Evolutionary conservation across 805 yeast genomes (phyloP).

Genomic region (Saturnispora sekii): DNA sequence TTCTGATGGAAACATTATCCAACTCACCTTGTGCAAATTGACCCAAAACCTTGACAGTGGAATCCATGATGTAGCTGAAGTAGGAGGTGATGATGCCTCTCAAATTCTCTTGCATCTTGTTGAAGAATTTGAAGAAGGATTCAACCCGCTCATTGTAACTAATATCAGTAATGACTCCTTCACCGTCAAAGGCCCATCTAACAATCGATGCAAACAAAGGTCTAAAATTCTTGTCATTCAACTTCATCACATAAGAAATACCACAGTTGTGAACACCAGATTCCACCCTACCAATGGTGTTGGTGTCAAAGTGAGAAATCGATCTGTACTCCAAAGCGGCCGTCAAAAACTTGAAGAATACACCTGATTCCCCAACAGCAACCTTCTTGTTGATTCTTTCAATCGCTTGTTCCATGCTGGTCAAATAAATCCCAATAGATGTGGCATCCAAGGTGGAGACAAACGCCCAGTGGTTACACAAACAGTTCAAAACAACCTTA

Average conservation of each 20-base stretch:
- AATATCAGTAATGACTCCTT: constrained; percentile 41
- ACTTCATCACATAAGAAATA: constrained; percentile 70
- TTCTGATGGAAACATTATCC: constrained; percentile 47
- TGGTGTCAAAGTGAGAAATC: constrained; percentile 48
- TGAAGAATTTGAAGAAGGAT: constrained; percentile 80
- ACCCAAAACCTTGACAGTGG: constrained; percentile 48
- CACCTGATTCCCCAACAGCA: constrained; percentile 60
- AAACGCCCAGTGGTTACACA: constrained; percentile 54
- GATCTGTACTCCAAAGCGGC: constrained; percentile 65
- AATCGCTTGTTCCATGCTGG: constrained; percentile 54
- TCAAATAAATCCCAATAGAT: constrained; percentile 62
- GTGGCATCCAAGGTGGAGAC: constrained; percentile 30
- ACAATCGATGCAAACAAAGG: constrained; percentile 82
- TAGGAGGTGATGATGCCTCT: constrained; percentile 84
- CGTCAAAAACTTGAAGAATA: constrained; percentile 59
- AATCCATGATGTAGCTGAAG: constrained; percentile 75
- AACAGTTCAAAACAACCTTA: constrained; percentile 48
- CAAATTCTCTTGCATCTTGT: constrained; percentile 71
- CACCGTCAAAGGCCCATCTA: constrained; percentile 89
- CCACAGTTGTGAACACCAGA: constrained; percentile 65
- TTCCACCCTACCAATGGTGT: constrained; percentile 75
- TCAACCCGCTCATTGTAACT: constrained; percentile 48
- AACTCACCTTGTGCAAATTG: constrained; percentile 36
- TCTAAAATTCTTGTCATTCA: constrained; percentile 88
- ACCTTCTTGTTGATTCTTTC: constrained; percentile 63